phyloP scores from a whole-genome alignment of 176 grass and related monocot species.

The Urochloa ruziziensis region DNA sequence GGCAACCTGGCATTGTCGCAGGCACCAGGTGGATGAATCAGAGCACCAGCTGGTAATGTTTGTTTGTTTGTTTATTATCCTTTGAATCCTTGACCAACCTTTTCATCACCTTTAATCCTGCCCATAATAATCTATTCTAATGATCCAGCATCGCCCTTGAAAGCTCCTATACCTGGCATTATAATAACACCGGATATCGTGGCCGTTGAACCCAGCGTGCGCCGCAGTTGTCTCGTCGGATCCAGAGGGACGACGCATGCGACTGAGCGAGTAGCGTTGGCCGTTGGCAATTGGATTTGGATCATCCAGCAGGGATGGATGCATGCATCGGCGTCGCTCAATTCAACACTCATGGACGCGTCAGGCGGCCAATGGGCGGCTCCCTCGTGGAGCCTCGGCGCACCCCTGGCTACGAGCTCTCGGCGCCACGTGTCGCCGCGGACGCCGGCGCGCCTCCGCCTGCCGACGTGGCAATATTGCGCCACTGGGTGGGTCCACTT shows the following conservation, averaged over 20 bases:
- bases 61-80: not conserved
- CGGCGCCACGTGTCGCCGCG: not conserved
- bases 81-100: not conserved
- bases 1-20: not conserved
- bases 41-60: not conserved
- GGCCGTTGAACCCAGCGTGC: not conserved
- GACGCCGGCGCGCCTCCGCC: not conserved
- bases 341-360: not conserved
- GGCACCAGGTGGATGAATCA: not conserved
- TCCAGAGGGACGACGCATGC: too few relatives aligned
- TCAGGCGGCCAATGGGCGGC: not conserved
- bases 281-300: not conserved
- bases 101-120: not conserved
- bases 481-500: not conserved
- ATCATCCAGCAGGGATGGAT: not conserved
- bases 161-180: not conserved
- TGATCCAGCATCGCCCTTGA: not conserved
- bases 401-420: not conserved
- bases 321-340: not conserved
- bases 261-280: too few relatives aligned
- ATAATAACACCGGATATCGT: not conserved
- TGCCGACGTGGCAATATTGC: not conserved
- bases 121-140: not conserved
- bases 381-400: not conserved
- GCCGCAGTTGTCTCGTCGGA: too few relatives aligned